Conservation (phyloP, 2,329 filamentous ascomycete species). For the Teratosphaeria viscida region DNA sequence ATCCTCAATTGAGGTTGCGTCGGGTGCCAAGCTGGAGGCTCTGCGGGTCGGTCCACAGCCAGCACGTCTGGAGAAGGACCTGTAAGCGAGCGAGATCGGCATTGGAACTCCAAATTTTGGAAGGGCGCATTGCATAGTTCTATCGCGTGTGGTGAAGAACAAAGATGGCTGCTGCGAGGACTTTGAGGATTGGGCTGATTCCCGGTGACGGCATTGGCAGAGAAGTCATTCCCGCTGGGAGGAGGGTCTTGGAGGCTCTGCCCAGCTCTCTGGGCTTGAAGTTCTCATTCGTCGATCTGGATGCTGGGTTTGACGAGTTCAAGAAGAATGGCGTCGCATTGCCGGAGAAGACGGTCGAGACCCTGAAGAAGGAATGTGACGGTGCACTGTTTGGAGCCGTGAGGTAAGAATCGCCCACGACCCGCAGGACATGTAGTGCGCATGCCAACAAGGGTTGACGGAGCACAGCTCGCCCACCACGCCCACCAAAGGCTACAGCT, state of each 20-base stretch:
- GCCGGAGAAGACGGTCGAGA: constrained; percentile 80
- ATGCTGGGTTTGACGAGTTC: constrained; percentile 90
- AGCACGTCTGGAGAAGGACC: background rate
- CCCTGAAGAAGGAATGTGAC: constrained; percentile 84
- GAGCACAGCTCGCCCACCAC: constrained; percentile 62
- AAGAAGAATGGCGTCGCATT: constrained; percentile 79
- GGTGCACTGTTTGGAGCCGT: constrained; percentile 95
- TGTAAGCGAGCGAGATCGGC: background rate
- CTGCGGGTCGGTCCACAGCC: background rate
- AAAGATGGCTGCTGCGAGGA: constrained; percentile 48
- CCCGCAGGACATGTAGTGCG: background rate
- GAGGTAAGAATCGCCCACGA: constrained; percentile 24
- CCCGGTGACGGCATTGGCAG: constrained; percentile 96
- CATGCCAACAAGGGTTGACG: background rate
- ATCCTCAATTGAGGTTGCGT: background rate
- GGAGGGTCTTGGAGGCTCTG: constrained; percentile 83
- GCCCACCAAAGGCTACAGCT: constrained; percentile 89
- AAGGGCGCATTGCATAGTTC: background rate
- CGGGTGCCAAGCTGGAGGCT: background rate
- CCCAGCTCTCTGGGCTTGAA: constrained; percentile 82
- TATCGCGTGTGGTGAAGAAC: background rate
- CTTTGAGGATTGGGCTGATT: constrained; percentile 80
- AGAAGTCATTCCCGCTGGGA: constrained; percentile 92
- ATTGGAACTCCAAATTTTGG: background rate
- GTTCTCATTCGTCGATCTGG: constrained; percentile 87